Base-by-base conservation (phyloP, 805 yeast species). In the Torulaspora microellipsoides region DNA sequence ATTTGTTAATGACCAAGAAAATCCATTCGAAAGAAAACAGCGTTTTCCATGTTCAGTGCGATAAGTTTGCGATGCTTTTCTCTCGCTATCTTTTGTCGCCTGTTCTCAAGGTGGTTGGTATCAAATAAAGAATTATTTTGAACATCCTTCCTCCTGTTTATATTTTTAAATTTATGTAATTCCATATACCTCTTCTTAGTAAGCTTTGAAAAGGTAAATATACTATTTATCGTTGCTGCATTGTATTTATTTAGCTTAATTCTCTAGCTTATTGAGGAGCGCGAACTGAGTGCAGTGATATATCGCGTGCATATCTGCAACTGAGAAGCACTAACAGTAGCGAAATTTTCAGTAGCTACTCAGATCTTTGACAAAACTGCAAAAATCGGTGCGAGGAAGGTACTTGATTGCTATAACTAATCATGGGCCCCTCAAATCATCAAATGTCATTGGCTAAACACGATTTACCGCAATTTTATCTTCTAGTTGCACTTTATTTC, bases 401-500 rank as follows among this genome's bases (percentile, higher is more conserved):
- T 20, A 20, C 8, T 20, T 20, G 6, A 28, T 17, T 15, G 38
- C 37, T 34, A 34, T 7, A 34, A 17, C 8, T 20, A 27, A 36
- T 36, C 23, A 38, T 38, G 48, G 31, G 36, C 13, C 23, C 39
- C 9, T n/a, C 42, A 31, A 14, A 25, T 8, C 39, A 30, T 28
- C 29, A 29, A 30, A 25, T 8, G 11, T 34, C 46, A 14, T 35
- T 69, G 28, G 67, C 72, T 3, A 43, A 57, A 11, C 63, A 59
- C 38, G 98, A 90, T 57, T 66, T 86, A 43, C 83, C 83, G 11
- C 86, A 89, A 44, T 93, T 91, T 60, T 66, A 74, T 33, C 71
- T 91, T 6, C 68, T 91, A 45, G 81, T 88, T 5, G 57, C 85
- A 5, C 68, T 93, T 28, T 93, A 93, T 60, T 68, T 89, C 38